These are phyloP conservation scores for Boletus eberwhitei DNA, from an alignment of 768 basidiomycete species.

Conservation along the genomic window DNA sequence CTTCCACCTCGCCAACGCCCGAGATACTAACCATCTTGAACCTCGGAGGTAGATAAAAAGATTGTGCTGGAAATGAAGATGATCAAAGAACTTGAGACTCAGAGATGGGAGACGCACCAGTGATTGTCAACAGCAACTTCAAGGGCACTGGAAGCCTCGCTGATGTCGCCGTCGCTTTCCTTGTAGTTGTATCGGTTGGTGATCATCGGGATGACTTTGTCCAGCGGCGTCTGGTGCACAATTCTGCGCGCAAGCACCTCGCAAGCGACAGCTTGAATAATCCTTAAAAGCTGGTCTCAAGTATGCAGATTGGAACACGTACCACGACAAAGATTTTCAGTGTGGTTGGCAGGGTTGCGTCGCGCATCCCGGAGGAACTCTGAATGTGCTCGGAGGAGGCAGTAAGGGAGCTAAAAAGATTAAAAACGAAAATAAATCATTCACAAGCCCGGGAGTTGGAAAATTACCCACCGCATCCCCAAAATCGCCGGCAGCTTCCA, in stretches of 20 bases:
- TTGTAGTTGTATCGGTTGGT: slow-evolving; percentile 70
- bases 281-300: background rate
- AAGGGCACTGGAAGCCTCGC: slow-evolving; percentile 71
- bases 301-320: slow-evolving; percentile 15
- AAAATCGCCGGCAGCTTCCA: slow-evolving; percentile 84
- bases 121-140: slow-evolving; percentile 92
- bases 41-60: slow-evolving; percentile 82
- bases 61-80: slow-evolving; percentile 49
- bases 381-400: slow-evolving; percentile 69
- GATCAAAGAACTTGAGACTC: background rate
- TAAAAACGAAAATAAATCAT: background rate
- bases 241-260: slow-evolving; percentile 81
- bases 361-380: slow-evolving; percentile 83
- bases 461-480: slow-evolving; percentile 62
- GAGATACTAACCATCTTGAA: slow-evolving; percentile 62
- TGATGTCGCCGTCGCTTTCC: slow-evolving; percentile 72
- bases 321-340: slow-evolving; percentile 82
- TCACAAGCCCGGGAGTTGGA: background rate
- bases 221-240: slow-evolving; percentile 64
- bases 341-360: slow-evolving; percentile 79
- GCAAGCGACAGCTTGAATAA: slow-evolving; percentile 64
- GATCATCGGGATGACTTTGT: slow-evolving; percentile 68
- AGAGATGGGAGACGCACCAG: slow-evolving; percentile 48
- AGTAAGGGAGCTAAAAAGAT: slow-evolving; percentile 67
- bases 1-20: background rate